Evolutionary conservation across 306 rosid species (phyloP).

Genomic region (Heteromeles arbutifolia): DNA sequence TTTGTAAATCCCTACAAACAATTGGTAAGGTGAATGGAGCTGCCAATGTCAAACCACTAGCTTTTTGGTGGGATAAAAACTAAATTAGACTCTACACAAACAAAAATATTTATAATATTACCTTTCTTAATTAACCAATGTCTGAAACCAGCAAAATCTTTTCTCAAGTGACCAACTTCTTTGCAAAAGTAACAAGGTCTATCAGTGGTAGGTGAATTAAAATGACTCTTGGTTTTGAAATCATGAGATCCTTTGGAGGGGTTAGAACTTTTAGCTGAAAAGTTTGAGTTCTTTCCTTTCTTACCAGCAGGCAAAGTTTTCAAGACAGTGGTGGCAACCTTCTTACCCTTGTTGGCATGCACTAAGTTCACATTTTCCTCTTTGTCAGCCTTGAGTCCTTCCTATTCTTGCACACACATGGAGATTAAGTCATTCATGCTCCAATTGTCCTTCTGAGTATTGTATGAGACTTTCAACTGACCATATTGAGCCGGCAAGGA

Average conservation of each 20-base stretch:
- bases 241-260: too few species aligned
- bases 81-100: not conserved
- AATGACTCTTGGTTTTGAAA: too few species aligned
- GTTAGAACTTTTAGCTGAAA: too few species aligned
- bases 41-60: not conserved
- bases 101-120: not conserved
- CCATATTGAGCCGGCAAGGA: not conserved
- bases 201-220: not conserved
- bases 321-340: too few species aligned
- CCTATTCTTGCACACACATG: not conserved
- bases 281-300: too few species aligned
- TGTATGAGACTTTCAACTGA: not conserved
- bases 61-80: not conserved
- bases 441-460: not conserved
- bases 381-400: not conserved
- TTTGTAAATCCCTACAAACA: not conserved
- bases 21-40: not conserved
- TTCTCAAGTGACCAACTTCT: not conserved
- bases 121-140: not conserved
- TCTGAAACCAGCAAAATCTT: not conserved
- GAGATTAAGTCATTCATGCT: not conserved
- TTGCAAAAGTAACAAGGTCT: not conserved
- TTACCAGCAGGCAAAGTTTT: too few species aligned
- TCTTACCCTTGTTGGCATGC: not conserved
- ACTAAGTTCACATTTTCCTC: not conserved